Evolutionary conservation across 371 early-diverging fungal genomes (phyloP).

Genomic region (Lichtheimia hyalospora): DNA sequence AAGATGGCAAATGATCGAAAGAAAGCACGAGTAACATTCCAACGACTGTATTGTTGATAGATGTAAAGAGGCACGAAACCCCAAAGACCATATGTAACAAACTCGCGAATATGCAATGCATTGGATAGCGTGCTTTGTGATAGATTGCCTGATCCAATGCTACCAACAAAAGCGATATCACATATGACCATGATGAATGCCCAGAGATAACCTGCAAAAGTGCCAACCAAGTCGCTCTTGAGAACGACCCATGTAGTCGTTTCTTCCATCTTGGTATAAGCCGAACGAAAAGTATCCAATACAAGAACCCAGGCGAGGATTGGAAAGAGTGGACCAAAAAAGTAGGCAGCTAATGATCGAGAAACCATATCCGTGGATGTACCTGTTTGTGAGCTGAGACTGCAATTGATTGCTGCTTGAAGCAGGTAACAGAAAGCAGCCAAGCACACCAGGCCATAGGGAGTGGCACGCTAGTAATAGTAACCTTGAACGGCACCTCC

Average conservation of each 20-base stretch:
- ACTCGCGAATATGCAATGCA: neutral
- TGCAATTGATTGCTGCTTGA: neutral
- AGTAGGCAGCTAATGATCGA: neutral
- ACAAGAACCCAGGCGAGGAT: neutral
- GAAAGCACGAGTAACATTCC: neutral
- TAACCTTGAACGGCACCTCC: neutral
- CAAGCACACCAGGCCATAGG: neutral
- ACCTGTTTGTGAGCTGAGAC: neutral
- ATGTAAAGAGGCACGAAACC: neutral
- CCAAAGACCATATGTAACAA: conserved; percentile 4
- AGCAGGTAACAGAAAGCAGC: neutral
- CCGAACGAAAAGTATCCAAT: neutral
- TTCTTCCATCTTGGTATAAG: neutral
- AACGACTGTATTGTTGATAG: neutral
- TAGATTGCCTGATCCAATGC: neutral
- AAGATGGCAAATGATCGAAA: neutral
- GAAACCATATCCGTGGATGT: neutral
- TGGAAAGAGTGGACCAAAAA: conserved; percentile 2
- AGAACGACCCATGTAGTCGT: neutral
- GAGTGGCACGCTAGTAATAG: neutral
- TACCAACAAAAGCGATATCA: neutral
- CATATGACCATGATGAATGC: neutral
- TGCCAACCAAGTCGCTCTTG: neutral
- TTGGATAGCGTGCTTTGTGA: neutral
- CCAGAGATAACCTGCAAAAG: neutral